These are phyloP conservation scores for Capronia americana DNA, from an alignment of 2,329 filamentous ascomycete genomes.

Conservation along the genomic window DNA sequence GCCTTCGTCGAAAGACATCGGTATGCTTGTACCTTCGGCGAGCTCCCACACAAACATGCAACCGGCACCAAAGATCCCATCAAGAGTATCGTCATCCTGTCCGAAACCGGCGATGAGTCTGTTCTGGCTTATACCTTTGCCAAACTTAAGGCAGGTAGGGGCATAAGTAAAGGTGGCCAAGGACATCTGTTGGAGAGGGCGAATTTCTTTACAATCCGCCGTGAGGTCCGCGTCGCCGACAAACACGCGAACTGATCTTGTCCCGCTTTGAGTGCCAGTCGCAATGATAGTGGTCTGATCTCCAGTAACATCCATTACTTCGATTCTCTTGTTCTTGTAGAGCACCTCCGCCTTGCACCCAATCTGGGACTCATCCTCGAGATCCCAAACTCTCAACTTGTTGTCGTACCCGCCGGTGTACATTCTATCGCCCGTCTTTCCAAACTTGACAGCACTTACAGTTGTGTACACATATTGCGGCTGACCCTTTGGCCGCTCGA, in stretches of 20 bases:
- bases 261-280: constrained; percentile 52
- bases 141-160: constrained; percentile 58
- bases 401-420: constrained; percentile 64
- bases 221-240: constrained; percentile 40
- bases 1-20: constrained; percentile 52
- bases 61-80: constrained; percentile 50
- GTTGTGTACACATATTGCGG: constrained; percentile 60
- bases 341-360: constrained; percentile 47
- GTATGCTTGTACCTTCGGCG: constrained; percentile 45
- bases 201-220: background rate
- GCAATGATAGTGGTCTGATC: constrained; percentile 52
- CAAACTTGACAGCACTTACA: constrained; percentile 62
- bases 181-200: constrained; percentile 42
- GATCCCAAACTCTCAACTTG: constrained; percentile 64
- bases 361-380: constrained; percentile 40
- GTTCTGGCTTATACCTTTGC: constrained; percentile 46
- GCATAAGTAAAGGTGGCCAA: constrained; percentile 41
- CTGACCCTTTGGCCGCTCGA: constrained; percentile 35
- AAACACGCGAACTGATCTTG: constrained; percentile 45
- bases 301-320: constrained; percentile 57
- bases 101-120: constrained; percentile 63
- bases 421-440: constrained; percentile 51
- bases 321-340: constrained; percentile 56
- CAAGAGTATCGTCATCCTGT: constrained; percentile 47
- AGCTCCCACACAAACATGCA: constrained; percentile 63